Percentiles rank a stretch among this genome's conserved stretches.
Conservation (phyloP, 1,284 basidiomycete species). For the Marasmius tenuissimus region DNA sequence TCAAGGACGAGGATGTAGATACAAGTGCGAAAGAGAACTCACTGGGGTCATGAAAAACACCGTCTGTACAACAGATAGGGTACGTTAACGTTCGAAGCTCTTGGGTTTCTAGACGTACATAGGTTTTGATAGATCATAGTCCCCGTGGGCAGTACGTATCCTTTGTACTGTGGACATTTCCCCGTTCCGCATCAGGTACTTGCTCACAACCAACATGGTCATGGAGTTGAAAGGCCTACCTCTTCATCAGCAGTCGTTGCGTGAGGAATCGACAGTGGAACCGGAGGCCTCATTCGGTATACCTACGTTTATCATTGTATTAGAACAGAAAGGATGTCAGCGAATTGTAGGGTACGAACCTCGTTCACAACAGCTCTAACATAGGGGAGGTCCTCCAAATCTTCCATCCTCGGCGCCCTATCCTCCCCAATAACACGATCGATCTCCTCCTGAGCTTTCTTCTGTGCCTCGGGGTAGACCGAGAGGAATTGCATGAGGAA, state of each 20-base stretch:
- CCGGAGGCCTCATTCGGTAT: constrained; percentile 18
- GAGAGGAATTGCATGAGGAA: constrained; percentile 14
- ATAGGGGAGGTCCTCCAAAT: constrained; percentile 33
- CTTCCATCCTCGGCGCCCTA: constrained; percentile 31
- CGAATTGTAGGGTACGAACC: constrained; percentile 13
- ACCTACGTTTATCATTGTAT: constrained; percentile 5
- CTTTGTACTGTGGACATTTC: constrained; percentile 9
- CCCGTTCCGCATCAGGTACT: not conserved
- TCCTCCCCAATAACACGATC: constrained; percentile 34
- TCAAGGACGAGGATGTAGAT: no score
- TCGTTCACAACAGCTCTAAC: constrained; percentile 36
- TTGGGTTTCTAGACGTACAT: constrained; percentile 13
- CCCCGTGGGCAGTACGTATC: constrained; percentile 14
- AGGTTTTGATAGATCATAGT: constrained; percentile 19
- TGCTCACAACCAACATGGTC: constrained; percentile 12
- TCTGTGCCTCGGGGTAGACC: constrained; percentile 16
- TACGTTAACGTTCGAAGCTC: not conserved
- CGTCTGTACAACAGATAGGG: constrained; percentile 7
- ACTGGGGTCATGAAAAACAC: constrained; percentile 18
- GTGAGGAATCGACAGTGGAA: constrained; percentile 21
- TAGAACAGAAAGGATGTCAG: no score
- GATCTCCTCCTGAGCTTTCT: constrained; percentile 34
- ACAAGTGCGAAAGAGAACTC: not conserved
- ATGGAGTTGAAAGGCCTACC: not conserved
- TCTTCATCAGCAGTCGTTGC: constrained; percentile 3